phyloP scores from a whole-genome alignment of 345 rosid species.

The Eucalyptus regnans region DNA sequence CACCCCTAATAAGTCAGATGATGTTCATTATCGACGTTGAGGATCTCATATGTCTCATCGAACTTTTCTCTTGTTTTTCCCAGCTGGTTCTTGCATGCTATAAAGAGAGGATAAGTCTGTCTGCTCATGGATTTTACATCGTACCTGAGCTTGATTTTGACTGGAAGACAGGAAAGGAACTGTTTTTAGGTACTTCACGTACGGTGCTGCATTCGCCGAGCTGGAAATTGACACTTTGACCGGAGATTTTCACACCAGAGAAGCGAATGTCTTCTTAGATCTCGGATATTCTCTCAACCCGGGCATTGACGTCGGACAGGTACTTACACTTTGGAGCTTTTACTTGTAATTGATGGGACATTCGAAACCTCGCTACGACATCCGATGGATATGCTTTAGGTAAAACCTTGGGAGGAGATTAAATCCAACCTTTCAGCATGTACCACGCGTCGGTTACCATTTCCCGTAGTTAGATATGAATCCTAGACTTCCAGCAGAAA shows the following conservation, averaged over 20 bases:
- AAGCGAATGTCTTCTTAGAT: slow-evolving; percentile 58
- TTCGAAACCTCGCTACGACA: neutral
- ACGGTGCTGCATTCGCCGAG: slow-evolving; percentile 87
- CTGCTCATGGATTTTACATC: slow-evolving; percentile 83
- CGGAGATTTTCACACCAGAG: slow-evolving; percentile 83
- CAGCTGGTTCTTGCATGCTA: slow-evolving; percentile 69
- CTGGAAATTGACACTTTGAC: slow-evolving; percentile 88
- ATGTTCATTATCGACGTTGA: neutral
- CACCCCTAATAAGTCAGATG: neutral
- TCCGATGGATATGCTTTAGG: neutral
- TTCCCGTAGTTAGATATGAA: neutral
- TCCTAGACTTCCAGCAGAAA: neutral
- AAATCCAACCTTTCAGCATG: neutral
- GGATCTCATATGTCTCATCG: neutral
- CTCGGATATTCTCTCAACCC: slow-evolving; percentile 90
- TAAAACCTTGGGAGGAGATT: neutral
- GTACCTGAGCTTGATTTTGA: slow-evolving; percentile 71
- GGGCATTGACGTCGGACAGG: slow-evolving; percentile 92
- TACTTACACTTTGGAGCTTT: neutral
- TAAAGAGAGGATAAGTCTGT: slow-evolving; percentile 62
- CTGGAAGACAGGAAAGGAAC: slow-evolving; percentile 65
- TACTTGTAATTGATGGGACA: neutral
- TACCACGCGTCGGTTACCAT: too few species aligned
- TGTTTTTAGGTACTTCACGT: slow-evolving; percentile 71
- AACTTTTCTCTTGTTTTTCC: neutral